A percentile compares a stretch with the other conserved stretches of the same genome.
These are phyloP conservation scores for Eremomyces bilateralis DNA, from an alignment of 495 filamentous ascomycete species.

Conservation along the genomic window DNA sequence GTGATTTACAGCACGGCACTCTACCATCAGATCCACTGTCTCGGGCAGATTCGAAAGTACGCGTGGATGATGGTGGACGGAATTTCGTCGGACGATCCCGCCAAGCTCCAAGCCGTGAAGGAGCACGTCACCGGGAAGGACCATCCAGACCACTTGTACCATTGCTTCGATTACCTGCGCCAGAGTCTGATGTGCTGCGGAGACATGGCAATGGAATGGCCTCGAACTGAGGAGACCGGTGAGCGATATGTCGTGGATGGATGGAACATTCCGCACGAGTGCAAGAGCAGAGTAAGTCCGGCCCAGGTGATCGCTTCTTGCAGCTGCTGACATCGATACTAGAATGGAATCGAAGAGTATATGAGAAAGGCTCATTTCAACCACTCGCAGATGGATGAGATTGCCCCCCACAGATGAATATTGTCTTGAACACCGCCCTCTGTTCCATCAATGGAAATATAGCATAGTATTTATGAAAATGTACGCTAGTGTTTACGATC, in stretches of 20 bases:
- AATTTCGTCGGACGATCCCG: slow-evolving; percentile 3
- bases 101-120: not conserved
- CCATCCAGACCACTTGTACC: slow-evolving; percentile 5
- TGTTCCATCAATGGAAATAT: too few relatives aligned
- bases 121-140: not conserved
- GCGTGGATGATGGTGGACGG: slow-evolving; percentile 3
- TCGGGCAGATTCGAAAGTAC: slow-evolving; percentile 6
- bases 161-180: slow-evolving; percentile 14
- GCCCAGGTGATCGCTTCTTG: too few relatives aligned
- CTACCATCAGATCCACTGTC: slow-evolving; percentile 12
- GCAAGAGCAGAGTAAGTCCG: too few relatives aligned
- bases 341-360: slow-evolving; percentile 1
- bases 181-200: slow-evolving; percentile 13
- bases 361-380: not conserved
- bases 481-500: not conserved
- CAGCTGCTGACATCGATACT: too few relatives aligned
- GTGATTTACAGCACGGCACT: slow-evolving; percentile 4
- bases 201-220: slow-evolving; percentile 11
- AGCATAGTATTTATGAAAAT: too few relatives aligned
- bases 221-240: slow-evolving; percentile 3
- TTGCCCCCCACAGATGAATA: too few relatives aligned
- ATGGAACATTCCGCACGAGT: slow-evolving; percentile 7
- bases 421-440: too few relatives aligned
- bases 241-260: slow-evolving; percentile 7
- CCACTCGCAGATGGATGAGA: not conserved